These are phyloP conservation scores for Lactarius hatsudake DNA, from an alignment of 768 basidiomycete species.

Conservation along the genomic window DNA sequence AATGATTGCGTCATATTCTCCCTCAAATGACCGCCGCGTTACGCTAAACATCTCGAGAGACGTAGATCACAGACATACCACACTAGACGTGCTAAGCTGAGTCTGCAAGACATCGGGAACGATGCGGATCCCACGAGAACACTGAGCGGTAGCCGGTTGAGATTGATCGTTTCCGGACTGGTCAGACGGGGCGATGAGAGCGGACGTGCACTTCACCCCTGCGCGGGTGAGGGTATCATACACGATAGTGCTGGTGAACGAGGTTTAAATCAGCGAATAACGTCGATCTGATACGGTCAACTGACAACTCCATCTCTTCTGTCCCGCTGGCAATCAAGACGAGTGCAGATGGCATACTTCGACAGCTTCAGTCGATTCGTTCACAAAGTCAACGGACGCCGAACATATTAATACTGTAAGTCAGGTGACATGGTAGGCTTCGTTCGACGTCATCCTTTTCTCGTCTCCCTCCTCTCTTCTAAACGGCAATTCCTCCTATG, in stretches of 20 bases:
- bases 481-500: too few species aligned
- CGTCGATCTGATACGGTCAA: neutral
- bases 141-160: neutral
- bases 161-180: neutral
- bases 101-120: conserved; percentile 18
- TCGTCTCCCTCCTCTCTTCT: too few species aligned
- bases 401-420: too few species aligned
- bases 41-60: neutral
- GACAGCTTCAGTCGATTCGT: neutral
- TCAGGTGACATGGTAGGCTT: too few species aligned
- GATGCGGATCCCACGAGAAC: conserved; percentile 25
- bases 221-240: conserved; percentile 83
- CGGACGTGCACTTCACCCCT: conserved; percentile 64
- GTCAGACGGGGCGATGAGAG: conserved; percentile 43
- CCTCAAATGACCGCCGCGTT: conserved; percentile 39
- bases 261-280: neutral
- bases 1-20: conserved; percentile 63
- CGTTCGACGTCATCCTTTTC: too few species aligned
- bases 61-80: conserved; percentile 3
- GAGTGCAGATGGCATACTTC: conserved; percentile 52
- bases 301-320: conserved; percentile 88
- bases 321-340: conserved; percentile 79
- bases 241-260: conserved; percentile 58
- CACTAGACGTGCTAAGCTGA: conserved; percentile 7
- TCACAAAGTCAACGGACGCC: too few species aligned